A percentile compares a stretch with the other conserved stretches of the same genome.
phyloP scores from a whole-genome alignment of 257 asterid genomes.

The Fraxinus cuspidata region DNA sequence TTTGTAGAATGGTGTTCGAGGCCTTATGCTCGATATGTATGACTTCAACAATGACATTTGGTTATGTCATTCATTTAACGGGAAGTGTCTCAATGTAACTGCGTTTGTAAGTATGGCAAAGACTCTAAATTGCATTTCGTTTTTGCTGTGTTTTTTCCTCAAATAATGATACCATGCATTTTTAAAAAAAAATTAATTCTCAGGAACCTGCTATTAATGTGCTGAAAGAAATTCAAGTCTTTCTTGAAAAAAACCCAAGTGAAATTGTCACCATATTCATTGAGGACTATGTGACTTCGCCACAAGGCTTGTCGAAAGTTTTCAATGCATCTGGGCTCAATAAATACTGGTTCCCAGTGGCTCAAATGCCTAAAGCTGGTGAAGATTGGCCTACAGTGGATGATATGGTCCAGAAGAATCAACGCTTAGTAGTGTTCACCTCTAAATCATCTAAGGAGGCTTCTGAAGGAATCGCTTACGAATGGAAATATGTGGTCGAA shows the following conservation, averaged over 20 bases:
- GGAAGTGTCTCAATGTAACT: conserved; percentile 64
- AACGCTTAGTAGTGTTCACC: conserved; percentile 76
- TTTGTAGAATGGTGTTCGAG: conserved; percentile 89
- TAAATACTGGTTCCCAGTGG: conserved; percentile 66
- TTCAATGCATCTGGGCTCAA: conserved; percentile 75
- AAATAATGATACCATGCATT: not conserved
- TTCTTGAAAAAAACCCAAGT: conserved; percentile 54
- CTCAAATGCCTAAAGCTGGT: conserved; percentile 75
- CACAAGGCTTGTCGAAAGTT: conserved; percentile 63
- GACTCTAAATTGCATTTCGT: not conserved
- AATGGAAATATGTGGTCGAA: conserved; percentile 89
- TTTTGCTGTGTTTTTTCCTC: not conserved
- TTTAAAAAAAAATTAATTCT: conserved; percentile 2
- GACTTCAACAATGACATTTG: conserved; percentile 79
- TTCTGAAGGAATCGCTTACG: conserved; percentile 72
- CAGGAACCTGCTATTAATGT: conserved; percentile 88
- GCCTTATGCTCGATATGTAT: conserved; percentile 90
- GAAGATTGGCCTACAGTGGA: conserved; percentile 88
- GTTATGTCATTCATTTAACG: conserved; percentile 80
- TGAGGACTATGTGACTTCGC: conserved; percentile 78
- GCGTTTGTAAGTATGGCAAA: conserved; percentile 63
- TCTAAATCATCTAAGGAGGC: conserved; percentile 67
- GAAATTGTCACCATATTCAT: conserved; percentile 77
- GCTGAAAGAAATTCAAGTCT: conserved; percentile 64
- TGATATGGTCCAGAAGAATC: conserved; percentile 71